phyloP scores from a whole-genome alignment of 2,329 filamentous ascomycete species.

The Penicillium occitanis region DNA sequence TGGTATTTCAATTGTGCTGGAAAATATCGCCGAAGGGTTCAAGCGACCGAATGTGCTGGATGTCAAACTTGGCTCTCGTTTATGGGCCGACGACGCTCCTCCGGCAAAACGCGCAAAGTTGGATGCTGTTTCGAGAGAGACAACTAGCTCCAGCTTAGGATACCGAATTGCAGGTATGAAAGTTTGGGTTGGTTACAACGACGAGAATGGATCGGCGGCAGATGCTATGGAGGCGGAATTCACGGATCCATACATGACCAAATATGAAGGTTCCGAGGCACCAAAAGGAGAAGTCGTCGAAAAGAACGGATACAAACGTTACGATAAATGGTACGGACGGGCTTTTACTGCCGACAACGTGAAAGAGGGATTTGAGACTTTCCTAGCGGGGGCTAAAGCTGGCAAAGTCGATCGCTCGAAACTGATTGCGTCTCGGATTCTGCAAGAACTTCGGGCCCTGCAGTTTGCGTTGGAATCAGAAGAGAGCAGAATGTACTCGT shows the following conservation, averaged over 20 bases:
- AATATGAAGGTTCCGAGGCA: constrained; percentile 52
- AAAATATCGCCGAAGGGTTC: constrained; percentile 81
- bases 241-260: constrained; percentile 36
- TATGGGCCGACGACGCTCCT: constrained; percentile 75
- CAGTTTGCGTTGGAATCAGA: constrained; percentile 53
- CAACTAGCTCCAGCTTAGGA: constrained; percentile 60
- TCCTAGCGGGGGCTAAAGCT: constrained; percentile 50
- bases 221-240: constrained; percentile 29
- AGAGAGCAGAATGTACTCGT: constrained; percentile 67
- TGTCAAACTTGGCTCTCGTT: constrained; percentile 79
- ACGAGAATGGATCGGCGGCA: constrained; percentile 27
- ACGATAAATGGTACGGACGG: constrained; percentile 66
- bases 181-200: constrained; percentile 50
- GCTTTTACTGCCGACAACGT: constrained; percentile 58
- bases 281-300: constrained; percentile 44
- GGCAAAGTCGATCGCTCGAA: constrained; percentile 46
- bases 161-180: constrained; percentile 68
- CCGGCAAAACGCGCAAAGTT: constrained; percentile 59
- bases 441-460: constrained; percentile 44
- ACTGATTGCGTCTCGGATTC: constrained; percentile 43
- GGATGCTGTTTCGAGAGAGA: constrained; percentile 59
- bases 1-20: constrained; percentile 76
- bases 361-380: constrained; percentile 58
- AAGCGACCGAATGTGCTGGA: constrained; percentile 85
- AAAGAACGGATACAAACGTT: constrained; percentile 57